Base-by-base conservation (phyloP, 306 rosid species). In the Castanea sativa region DNA sequence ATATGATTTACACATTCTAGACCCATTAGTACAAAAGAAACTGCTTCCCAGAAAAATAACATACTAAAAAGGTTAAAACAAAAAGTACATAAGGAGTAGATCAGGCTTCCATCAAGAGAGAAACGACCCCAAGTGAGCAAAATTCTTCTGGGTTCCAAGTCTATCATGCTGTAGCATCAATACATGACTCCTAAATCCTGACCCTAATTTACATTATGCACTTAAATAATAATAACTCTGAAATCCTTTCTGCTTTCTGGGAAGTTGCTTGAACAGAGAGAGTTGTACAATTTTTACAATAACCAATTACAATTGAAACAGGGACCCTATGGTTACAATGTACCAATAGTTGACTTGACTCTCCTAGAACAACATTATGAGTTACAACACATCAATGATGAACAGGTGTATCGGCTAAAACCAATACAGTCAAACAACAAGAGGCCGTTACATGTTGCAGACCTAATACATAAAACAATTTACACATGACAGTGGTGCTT, bases 401-500 rank as follows among this genome's bases (percentile, higher is more conserved):
- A 38, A 52, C 25, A 58, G 72, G 68, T 30, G 68, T 21, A 71
- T n/a, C 19, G 16, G 45, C 7, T 35, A 60, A 51, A 67, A 65
- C 79, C 73, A 59, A 51, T 56, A 73, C 71, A 68, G 69, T 49
- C 29, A 33, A 71, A 65, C 72, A 64, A 68, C 73, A 63, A 76
- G 16, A 53, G 74, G 77, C 73, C 52, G 18, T 63, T 77, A 80
- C 87, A 84, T 59, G 21, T 18, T 58, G 35, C 15, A 73, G 53
- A 68, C 78, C 73, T 77, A 73, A 73, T 73, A 80, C 82, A 84
- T 32, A 29, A 77, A 73, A 21, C 19, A 56, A 32, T 51, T 74
- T 52, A 51, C 75, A 81, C 76, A 53, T 52, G 64, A 52, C 72
- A 30, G 58, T 45, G 45, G 43, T 25, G 35, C 43, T 59, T 65